Evolutionary conservation across 345 rosid species (phyloP), one percentile per base, ranked within the genome.

Genomic region (Viola odorata): DNA sequence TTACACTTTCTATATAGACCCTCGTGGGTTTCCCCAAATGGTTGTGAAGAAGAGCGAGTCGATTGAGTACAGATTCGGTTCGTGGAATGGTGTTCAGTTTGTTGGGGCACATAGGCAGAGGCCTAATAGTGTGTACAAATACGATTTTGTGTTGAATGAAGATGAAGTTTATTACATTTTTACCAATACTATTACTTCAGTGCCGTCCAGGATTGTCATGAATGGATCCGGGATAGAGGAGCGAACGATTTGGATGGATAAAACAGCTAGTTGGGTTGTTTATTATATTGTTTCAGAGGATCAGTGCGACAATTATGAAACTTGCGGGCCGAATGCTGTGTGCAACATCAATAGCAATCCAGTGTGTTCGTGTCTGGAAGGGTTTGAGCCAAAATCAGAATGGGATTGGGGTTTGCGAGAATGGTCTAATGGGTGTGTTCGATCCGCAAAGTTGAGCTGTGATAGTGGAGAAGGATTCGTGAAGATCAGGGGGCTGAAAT

Each of bases 11-110:
- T 23, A 4, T 47, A 8, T 76, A 0, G 64, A 73, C 37, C 45
- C 67, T 2, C 50, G 41, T 63, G 79, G 67, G 10, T 74, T 70
- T 39, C 72, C 81, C 12, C 76, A 81, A 50, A 5, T 7, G 5
- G 8, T 41, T 49, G 53, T 57, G 13, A 54, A 42, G 50, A 48
- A 37, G 62, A 76, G 66, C 37, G 63, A 74, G 2, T 17, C n/a
- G 12, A 48, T 56, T 5, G 13, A 13, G 12, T 41, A 15, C 17
- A 64, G 82, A 44, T 71, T 37, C 0, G 80, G 85, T 5, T 72
- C 80, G 4, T 81, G 82, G 79, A 41, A 68, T 53, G 77, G 75
- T 10, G 16, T 69, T 37, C 52, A 10, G 41, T 76, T 73, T 41
- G 53, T 67, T 5, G 75, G 77, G 3, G 0, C 14, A 11, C 62